These are phyloP conservation scores for Pezicula neosporulosa DNA, from an alignment of 2,329 filamentous ascomycete genomes.

Conservation along the genomic window DNA sequence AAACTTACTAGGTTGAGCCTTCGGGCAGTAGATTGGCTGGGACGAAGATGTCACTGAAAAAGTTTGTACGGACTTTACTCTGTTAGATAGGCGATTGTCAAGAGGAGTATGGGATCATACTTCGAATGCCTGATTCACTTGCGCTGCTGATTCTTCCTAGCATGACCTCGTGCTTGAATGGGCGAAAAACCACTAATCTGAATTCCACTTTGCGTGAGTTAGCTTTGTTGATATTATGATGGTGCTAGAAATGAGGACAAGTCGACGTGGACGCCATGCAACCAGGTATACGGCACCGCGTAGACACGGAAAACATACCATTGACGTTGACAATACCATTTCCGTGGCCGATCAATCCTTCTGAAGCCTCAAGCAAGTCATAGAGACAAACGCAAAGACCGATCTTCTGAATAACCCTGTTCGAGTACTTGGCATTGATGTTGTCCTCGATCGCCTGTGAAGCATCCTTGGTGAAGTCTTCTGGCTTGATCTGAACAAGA, in stretches of 20 bases:
- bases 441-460: constrained; percentile 89
- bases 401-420: constrained; percentile 91
- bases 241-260: background rate
- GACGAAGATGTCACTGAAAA: constrained; percentile 91
- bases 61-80: constrained; percentile 71
- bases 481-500: constrained; percentile 86
- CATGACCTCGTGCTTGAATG: constrained; percentile 92
- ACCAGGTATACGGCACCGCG: background rate
- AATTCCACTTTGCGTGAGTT: constrained; percentile 68
- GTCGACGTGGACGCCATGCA: no score
- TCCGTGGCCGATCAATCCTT: constrained; percentile 91
- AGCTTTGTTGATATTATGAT: no score
- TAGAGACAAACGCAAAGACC: constrained; percentile 93
- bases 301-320: constrained; percentile 49
- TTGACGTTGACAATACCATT: constrained; percentile 93
- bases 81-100: background rate
- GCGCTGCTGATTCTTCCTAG: constrained; percentile 78
- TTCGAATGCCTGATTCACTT: constrained; percentile 67
- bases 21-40: constrained; percentile 71
- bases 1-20: constrained; percentile 68
- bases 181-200: constrained; percentile 87
- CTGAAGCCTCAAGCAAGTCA: constrained; percentile 83
- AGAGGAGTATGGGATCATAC: constrained; percentile 36
- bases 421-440: constrained; percentile 95
- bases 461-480: constrained; percentile 82